A percentile compares a stretch with the other conserved stretches of the same genome.
Conservation (phyloP, 176 grass and related monocot species). For the Luzula sylvatica region DNA sequence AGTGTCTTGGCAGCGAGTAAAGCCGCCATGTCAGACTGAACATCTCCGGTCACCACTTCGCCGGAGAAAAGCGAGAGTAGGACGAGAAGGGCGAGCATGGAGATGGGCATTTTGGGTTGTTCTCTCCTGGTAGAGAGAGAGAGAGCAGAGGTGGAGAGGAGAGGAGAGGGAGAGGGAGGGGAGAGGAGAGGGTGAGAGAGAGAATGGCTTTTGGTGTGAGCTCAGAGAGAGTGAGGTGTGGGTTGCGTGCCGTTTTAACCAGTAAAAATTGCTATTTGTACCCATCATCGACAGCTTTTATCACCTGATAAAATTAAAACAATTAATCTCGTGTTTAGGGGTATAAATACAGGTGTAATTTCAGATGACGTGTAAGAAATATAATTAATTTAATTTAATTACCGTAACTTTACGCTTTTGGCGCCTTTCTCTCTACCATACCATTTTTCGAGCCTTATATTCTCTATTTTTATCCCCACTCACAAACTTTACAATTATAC, state of each 20-base stretch:
- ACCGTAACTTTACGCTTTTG: slow-evolving; percentile 24
- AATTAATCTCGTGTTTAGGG: neutral
- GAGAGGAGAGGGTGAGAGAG: neutral
- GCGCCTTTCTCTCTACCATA: slow-evolving; percentile 5
- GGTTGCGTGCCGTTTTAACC: slow-evolving; percentile 19
- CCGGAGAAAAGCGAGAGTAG: slow-evolving; percentile 8
- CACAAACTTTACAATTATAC: neutral
- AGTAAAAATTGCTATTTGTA: neutral
- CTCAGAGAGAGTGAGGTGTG: neutral
- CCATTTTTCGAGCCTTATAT: neutral
- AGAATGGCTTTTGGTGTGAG: slow-evolving; percentile 1
- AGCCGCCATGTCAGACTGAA: slow-evolving; percentile 30
- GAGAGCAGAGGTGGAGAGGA: too few species aligned
- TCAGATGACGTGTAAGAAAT: neutral
- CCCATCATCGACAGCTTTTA: neutral
- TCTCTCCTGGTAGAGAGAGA: slow-evolving; percentile 4
- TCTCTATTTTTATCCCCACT: neutral
- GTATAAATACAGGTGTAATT: neutral
- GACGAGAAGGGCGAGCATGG: slow-evolving; percentile 8
- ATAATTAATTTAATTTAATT: slow-evolving; percentile 1
- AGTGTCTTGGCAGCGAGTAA: slow-evolving; percentile 50
- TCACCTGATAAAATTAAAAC: too few species aligned
- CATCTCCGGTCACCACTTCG: neutral
- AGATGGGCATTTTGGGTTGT: neutral
- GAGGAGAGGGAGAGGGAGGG: neutral